A percentile compares a stretch with the other conserved stretches of the same genome.
phyloP scores from a whole-genome alignment of 805 yeast species.

The Hanseniaspora occidentalis region DNA sequence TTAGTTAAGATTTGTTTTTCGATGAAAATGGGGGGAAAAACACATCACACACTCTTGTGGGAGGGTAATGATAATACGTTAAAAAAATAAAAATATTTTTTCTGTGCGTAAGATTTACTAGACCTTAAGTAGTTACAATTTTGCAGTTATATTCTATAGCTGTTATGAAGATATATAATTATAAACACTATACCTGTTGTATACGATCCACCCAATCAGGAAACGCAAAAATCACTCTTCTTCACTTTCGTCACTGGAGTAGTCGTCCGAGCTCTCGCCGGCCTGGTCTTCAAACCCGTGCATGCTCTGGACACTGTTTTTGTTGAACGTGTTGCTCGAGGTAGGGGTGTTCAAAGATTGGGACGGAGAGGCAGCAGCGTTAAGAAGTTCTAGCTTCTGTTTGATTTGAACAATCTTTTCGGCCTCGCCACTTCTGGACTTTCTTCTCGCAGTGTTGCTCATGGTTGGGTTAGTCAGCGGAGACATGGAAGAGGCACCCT shows the following conservation, averaged over 20 bases:
- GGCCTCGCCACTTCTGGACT: constrained; percentile 30
- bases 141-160: no score
- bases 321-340: constrained; percentile 22
- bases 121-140: no score
- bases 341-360: background rate
- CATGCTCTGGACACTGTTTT: constrained; percentile 4
- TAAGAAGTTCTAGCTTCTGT: constrained; percentile 64
- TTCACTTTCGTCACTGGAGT: constrained; percentile 55
- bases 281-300: constrained; percentile 13
- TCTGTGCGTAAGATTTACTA: no score
- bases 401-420: constrained; percentile 56
- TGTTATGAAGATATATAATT: background rate
- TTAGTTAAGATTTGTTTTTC: no score
- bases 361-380: constrained; percentile 38
- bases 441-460: constrained; percentile 3
- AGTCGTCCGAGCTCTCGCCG: constrained; percentile 31
- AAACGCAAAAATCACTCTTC: constrained; percentile 37
- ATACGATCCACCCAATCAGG: background rate
- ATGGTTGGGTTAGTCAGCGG: constrained; percentile 7
- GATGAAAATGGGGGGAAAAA: no score
- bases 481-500: background rate
- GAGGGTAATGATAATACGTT: no score
- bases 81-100: no score
- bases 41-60: no score
- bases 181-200: no score